A percentile compares a stretch with the other conserved stretches of the same genome.
These are phyloP conservation scores for Linnemannia schmuckeri DNA, from an alignment of 192 early-diverging fungal genomes.

Conservation along the genomic window DNA sequence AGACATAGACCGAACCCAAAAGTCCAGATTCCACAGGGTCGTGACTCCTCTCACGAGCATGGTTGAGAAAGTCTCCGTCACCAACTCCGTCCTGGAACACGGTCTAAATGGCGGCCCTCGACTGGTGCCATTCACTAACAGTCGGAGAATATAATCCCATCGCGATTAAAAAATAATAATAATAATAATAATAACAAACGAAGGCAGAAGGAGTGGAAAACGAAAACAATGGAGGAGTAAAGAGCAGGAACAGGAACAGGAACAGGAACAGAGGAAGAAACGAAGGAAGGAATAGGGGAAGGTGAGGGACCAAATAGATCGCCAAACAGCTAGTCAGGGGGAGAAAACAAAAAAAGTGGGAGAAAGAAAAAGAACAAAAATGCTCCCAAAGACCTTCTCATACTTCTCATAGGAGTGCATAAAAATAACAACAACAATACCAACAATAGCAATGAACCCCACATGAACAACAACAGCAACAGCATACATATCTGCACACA, in stretches of 20 bases:
- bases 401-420: not conserved
- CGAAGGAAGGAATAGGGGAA: not conserved
- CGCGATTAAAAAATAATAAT: conserved; percentile 10
- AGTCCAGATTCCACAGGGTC: not conserved
- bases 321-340: not conserved
- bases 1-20: not conserved
- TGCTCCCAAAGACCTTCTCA: not conserved
- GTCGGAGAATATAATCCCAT: conserved; percentile 5
- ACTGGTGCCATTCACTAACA: not conserved
- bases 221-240: not conserved
- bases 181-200: conserved; percentile 7
- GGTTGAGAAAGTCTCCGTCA: not conserved
- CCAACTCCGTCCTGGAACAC: conserved; percentile 5
- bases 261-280: not conserved
- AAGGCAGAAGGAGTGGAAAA: not conserved
- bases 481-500: not conserved
- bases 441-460: not conserved
- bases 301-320: not conserved
- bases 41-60: not conserved
- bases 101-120: not conserved
- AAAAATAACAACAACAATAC: not conserved
- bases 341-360: not conserved
- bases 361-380: not conserved
- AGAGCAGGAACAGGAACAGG: not conserved
- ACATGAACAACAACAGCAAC: not conserved